A percentile compares a stretch with the other conserved stretches of the same genome.
phyloP scores from a whole-genome alignment of 2,329 filamentous ascomycete genomes.

The Trichoderma atroviride region DNA sequence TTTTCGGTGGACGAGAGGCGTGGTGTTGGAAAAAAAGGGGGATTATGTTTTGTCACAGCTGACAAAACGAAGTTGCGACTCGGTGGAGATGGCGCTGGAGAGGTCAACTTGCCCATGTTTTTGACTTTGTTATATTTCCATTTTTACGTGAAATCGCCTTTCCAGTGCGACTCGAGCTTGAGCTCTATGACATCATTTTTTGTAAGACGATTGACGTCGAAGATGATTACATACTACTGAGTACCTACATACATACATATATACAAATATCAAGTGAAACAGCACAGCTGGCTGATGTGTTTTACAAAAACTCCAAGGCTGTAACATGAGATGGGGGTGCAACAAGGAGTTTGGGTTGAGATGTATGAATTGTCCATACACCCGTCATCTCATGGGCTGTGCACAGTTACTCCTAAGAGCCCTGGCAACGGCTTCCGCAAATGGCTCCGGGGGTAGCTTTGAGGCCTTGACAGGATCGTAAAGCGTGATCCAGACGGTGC shows the following conservation, averaged over 20 bases:
- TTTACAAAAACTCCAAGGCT: neutral
- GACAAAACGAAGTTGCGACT: neutral
- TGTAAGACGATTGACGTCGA: neutral
- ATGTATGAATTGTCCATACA: neutral
- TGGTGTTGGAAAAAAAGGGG: neutral
- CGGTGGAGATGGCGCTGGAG: neutral
- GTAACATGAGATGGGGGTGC: neutral
- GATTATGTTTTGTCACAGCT: neutral
- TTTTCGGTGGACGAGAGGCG: neutral
- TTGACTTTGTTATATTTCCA: neutral
- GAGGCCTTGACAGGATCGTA: slow-evolving; percentile 30
- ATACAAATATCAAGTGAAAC: slow-evolving; percentile 1
- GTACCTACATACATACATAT: neutral
- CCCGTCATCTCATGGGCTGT: neutral
- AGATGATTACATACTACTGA: neutral
- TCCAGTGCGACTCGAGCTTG: neutral
- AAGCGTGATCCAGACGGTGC: slow-evolving; percentile 35
- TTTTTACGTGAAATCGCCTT: neutral
- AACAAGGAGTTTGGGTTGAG: neutral
- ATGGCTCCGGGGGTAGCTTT: slow-evolving; percentile 26
- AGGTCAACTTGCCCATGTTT: neutral
- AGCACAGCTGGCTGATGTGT: slow-evolving; percentile 2
- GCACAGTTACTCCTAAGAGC: slow-evolving; percentile 27
- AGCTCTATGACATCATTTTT: neutral
- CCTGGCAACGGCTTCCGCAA: slow-evolving; percentile 31